Evolutionary conservation across 1,139 yeast species (phyloP).

Genomic region (Geotrichum macrosporum): DNA sequence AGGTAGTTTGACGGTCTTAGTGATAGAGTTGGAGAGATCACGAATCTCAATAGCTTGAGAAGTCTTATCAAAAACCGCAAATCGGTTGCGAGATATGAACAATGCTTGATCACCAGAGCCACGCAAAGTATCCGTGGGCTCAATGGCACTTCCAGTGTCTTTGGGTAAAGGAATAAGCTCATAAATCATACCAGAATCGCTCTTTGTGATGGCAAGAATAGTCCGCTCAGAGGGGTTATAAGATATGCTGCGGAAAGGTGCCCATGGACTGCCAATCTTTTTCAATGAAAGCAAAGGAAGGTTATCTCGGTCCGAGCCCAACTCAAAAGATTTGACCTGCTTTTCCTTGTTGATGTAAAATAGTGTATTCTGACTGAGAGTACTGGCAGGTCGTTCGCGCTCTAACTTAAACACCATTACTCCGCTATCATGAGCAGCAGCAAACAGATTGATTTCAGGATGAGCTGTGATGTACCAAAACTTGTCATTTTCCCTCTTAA

Average conservation of each 20-base stretch:
- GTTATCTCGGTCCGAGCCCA: constrained; percentile 50
- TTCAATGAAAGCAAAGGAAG: constrained; percentile 79
- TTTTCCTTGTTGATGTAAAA: constrained; percentile 78
- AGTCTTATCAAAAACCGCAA: constrained; percentile 69
- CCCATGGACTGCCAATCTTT: constrained; percentile 81
- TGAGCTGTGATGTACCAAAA: constrained; percentile 92
- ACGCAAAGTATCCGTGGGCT: constrained; percentile 70
- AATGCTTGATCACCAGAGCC: constrained; percentile 85
- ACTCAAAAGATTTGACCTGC: constrained; percentile 78
- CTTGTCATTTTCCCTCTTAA: constrained; percentile 89
- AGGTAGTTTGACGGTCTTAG: constrained; percentile 77
- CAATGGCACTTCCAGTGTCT: constrained; percentile 87
- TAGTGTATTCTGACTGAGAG: constrained; percentile 64
- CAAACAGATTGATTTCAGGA: constrained; percentile 85
- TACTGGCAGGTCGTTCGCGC: constrained; percentile 92
- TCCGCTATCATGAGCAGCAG: constrained; percentile 96
- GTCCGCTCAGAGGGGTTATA: constrained; percentile 92
- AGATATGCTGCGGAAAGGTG: constrained; percentile 76
- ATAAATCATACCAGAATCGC: constrained; percentile 57
- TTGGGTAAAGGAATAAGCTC: constrained; percentile 77
- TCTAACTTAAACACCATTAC: constrained; percentile 97
- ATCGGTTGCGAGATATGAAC: constrained; percentile 91
- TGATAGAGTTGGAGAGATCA: constrained; percentile 73
- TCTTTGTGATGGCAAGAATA: constrained; percentile 75
- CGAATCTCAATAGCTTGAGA: constrained; percentile 69